phyloP scores from a whole-genome alignment of 345 rosid species.

The Leavenworthia alabamica region DNA sequence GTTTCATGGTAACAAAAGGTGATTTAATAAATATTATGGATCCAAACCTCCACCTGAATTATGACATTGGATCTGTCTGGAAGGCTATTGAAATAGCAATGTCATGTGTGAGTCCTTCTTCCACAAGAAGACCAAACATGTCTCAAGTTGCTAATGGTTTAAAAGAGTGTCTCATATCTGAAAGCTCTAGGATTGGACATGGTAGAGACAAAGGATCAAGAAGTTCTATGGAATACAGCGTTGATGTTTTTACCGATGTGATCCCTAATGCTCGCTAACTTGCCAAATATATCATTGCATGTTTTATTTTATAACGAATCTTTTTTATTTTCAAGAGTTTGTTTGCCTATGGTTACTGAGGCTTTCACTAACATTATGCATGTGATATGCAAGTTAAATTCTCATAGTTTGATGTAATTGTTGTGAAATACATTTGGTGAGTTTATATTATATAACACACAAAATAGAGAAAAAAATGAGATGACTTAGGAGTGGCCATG shows the following conservation, averaged over 20 bases:
- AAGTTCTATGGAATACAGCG: background rate
- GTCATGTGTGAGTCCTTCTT: constrained; percentile 19
- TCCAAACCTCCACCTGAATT: constrained; percentile 14
- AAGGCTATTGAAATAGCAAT: constrained; percentile 24
- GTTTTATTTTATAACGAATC: background rate
- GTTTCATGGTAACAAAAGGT: constrained; percentile 8
- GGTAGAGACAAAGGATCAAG: background rate
- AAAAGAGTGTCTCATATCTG: constrained; percentile 22
- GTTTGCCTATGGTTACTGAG: no score
- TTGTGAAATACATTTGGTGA: background rate
- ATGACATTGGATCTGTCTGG: constrained; percentile 21
- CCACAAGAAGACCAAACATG: constrained; percentile 30
- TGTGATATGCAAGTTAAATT: background rate
- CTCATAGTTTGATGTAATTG: background rate
- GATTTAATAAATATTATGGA: constrained; percentile 15
- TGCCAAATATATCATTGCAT: background rate
- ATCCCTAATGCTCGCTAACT: constrained; percentile 21
- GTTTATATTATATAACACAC: no score
- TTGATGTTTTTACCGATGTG: background rate
- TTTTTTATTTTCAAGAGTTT: background rate
- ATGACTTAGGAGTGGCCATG: no score
- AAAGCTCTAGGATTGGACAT: background rate
- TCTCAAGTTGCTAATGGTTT: constrained; percentile 13
- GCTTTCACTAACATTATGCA: background rate
- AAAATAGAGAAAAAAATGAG: no score